These are phyloP conservation scores for Guadua angustifolia DNA, from an alignment of 176 grass and related monocot genomes.

Conservation along the genomic window DNA sequence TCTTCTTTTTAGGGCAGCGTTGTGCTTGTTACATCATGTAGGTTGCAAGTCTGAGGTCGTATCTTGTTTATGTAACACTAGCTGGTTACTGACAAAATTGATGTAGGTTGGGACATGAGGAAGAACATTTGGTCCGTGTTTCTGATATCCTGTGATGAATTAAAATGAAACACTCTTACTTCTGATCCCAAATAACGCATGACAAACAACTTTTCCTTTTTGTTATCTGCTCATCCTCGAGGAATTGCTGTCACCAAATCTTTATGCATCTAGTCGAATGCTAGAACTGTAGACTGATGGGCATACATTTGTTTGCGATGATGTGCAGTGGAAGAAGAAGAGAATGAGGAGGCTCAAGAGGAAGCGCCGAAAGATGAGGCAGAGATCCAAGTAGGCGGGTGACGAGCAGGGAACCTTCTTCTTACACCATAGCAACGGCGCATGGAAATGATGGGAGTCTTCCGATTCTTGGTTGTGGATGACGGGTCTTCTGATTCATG, in stretches of 20 bases:
- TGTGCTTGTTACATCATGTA: not conserved
- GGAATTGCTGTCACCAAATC: too few species aligned
- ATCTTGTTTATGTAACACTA: not conserved
- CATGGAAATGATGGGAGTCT: not conserved
- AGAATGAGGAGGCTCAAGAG: conserved; percentile 90
- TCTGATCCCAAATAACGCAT: conserved; percentile 32
- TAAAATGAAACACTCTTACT: conserved; percentile 22
- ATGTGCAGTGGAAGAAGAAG: conserved; percentile 89
- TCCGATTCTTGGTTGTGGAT: not conserved
- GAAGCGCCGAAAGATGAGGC: conserved; percentile 93
- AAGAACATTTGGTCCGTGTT: conserved; percentile 58
- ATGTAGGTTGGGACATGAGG: conserved; percentile 29
- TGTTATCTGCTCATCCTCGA: not conserved
- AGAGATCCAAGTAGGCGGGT: conserved; percentile 66
- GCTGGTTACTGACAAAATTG: not conserved
- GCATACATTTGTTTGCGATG: rapidly evolving
- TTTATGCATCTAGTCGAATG: not conserved
- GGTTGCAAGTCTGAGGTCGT: not conserved
- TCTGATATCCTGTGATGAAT: conserved; percentile 55
- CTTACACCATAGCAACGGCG: not conserved
- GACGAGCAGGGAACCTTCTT: not conserved
- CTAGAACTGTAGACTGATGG: not conserved
- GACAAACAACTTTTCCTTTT: not conserved
- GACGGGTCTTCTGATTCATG: not conserved
- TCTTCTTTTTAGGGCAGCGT: not conserved